Conservation (phyloP, 2,329 filamentous ascomycete species). For the Aureobasidium sp. region DNA sequence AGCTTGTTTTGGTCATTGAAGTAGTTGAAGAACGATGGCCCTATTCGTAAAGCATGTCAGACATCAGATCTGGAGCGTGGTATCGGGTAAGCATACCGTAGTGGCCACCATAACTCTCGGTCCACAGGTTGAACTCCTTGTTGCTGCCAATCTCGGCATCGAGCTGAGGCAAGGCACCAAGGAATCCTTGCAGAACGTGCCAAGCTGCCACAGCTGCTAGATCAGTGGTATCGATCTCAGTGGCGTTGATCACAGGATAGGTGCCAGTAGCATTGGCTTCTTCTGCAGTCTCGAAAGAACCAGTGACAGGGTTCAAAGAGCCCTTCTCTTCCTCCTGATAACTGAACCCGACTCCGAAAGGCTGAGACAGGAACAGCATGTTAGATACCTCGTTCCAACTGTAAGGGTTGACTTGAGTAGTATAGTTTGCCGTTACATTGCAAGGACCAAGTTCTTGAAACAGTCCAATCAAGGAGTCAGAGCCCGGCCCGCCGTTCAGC, state of each 20-base stretch:
- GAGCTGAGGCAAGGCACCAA: slow-evolving; percentile 42
- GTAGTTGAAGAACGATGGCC: slow-evolving; percentile 48
- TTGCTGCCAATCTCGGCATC: slow-evolving; percentile 42
- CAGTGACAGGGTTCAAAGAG: slow-evolving; percentile 38
- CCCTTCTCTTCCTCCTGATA: slow-evolving; percentile 36
- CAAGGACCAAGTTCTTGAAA: slow-evolving; percentile 49
- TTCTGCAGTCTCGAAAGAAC: slow-evolving; percentile 39
- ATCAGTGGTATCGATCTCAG: slow-evolving; percentile 48
- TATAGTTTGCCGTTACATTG: slow-evolving; percentile 31
- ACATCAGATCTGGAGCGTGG: neutral
- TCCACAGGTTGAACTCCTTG: slow-evolving; percentile 53
- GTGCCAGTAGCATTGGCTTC: slow-evolving; percentile 39
- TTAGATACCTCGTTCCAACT: slow-evolving; percentile 55
- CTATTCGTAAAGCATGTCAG: neutral
- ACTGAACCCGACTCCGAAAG: slow-evolving; percentile 52
- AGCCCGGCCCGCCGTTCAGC: slow-evolving; percentile 55
- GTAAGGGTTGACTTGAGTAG: slow-evolving; percentile 46
- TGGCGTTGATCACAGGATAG: slow-evolving; percentile 45
- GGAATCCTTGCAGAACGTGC: slow-evolving; percentile 51
- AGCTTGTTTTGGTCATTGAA: slow-evolving; percentile 51
- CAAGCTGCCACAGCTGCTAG: slow-evolving; percentile 50
- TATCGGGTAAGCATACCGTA: slow-evolving; percentile 34
- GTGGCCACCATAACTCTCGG: slow-evolving; percentile 46
- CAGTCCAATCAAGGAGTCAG: slow-evolving; percentile 48
- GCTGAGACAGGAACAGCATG: slow-evolving; percentile 56